Conservation (phyloP, 768 basidiomycete species). For the Melanogaster broomeanus region DNA sequence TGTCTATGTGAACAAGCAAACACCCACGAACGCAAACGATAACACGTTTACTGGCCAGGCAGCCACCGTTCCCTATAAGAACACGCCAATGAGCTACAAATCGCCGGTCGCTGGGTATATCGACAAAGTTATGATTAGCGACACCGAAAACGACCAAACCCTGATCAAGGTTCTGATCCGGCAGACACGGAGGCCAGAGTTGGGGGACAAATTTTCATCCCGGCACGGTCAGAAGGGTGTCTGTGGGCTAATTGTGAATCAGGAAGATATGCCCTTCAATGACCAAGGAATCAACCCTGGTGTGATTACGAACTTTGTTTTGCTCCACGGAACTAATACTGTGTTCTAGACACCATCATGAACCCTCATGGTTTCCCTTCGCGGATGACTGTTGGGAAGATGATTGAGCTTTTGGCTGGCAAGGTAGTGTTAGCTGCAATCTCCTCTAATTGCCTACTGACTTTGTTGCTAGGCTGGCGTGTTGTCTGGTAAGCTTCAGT, state of each 20-base stretch:
- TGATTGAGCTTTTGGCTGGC: constrained; percentile 96
- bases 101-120: constrained; percentile 91
- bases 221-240: constrained; percentile 99
- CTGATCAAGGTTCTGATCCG: constrained; percentile 97
- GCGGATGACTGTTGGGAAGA: constrained; percentile 99
- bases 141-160: constrained; percentile 95
- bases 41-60: constrained; percentile 85
- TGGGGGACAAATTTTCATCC: constrained; percentile 98
- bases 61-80: constrained; percentile 85
- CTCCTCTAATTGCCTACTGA: constrained; percentile 1
- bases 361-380: constrained; percentile 99
- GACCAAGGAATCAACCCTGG: constrained; percentile 95
- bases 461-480: constrained; percentile 73
- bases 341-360: constrained; percentile 90
- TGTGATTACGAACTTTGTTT: constrained; percentile 34
- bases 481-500: constrained; percentile 83
- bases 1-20: constrained; percentile 96
- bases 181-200: constrained; percentile 93
- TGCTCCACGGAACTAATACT: constrained; percentile 12
- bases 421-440: constrained; percentile 55
- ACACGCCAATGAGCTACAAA: constrained; percentile 91
- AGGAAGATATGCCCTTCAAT: constrained; percentile 99
- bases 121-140: constrained; percentile 97
- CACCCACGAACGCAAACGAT: constrained; percentile 91
- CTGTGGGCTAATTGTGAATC: constrained; percentile 97